Percentiles rank a stretch among this genome's conserved stretches.
These are phyloP conservation scores for Pythium plurisporium DNA, from an alignment of 352 stramenopile genomes.

Conservation along the genomic window DNA sequence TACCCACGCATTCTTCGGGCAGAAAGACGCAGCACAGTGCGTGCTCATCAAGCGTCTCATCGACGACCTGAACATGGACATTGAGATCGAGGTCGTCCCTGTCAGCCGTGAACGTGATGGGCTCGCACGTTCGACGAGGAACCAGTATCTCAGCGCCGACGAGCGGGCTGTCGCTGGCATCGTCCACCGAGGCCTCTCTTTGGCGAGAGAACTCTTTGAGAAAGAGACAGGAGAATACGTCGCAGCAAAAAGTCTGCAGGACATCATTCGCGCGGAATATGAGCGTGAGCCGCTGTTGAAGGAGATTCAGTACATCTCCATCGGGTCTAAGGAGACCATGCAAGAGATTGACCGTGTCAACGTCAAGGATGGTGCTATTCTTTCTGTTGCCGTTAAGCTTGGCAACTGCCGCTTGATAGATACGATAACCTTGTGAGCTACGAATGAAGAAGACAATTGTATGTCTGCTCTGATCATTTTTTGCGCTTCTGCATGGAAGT, in stretches of 20 bases:
- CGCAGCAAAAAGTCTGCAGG: constrained; percentile 36
- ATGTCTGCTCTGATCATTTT: constrained; percentile 8
- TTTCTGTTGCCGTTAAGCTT: constrained; percentile 95
- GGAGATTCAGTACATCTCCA: constrained; percentile 95
- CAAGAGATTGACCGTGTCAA: constrained; percentile 83
- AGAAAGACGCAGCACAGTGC: constrained; percentile 98
- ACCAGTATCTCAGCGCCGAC: constrained; percentile 93
- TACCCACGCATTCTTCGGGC: constrained; percentile 97
- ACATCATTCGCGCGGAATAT: constrained; percentile 51
- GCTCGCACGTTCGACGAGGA: constrained; percentile 96
- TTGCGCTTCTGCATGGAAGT: constrained; percentile 1
- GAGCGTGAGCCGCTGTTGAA: constrained; percentile 86
- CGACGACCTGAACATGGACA: constrained; percentile 94
- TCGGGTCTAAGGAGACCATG: constrained; percentile 95
- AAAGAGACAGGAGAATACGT: constrained; percentile 21
- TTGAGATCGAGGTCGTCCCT: constrained; percentile 89
- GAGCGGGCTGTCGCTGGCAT: constrained; percentile 88
- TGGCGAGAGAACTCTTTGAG: constrained; percentile 43
- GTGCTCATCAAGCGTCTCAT: constrained; percentile 95
- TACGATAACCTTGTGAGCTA: constrained; percentile 87
- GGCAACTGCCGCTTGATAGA: constrained; percentile 97
- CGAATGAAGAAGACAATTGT: background rate
- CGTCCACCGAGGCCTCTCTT: constrained; percentile 78
- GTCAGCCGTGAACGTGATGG: constrained; percentile 94
- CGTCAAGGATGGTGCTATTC: constrained; percentile 64